These are phyloP conservation scores for Xerocomus nothofagi DNA, from an alignment of 1,284 basidiomycete species.

Conservation along the genomic window DNA sequence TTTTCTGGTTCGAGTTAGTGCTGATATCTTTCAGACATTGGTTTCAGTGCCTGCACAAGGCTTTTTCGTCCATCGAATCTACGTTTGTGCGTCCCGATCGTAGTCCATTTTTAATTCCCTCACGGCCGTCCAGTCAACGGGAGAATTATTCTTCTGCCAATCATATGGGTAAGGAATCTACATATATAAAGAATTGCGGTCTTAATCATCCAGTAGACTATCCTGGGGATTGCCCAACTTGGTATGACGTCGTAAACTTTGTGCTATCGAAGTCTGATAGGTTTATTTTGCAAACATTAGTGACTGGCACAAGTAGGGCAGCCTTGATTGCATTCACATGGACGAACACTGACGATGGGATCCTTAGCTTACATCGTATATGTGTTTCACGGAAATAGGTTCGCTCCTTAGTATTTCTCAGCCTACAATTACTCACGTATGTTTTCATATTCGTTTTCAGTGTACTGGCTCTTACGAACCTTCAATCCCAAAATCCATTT, in stretches of 20 bases:
- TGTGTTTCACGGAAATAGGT: slow-evolving; percentile 5
- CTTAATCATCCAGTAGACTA: slow-evolving; percentile 3
- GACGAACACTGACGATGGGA: neutral
- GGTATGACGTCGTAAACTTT: slow-evolving; percentile 10
- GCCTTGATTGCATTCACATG: neutral
- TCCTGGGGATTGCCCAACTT: neutral
- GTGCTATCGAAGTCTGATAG: neutral
- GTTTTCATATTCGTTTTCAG: neutral
- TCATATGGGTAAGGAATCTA: slow-evolving; percentile 12
- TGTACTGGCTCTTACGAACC: neutral
- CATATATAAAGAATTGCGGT: neutral
- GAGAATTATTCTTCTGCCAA: neutral
- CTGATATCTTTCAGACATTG: slow-evolving; percentile 8
- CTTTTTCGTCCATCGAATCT: slow-evolving; percentile 18
- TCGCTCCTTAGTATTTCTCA: neutral
- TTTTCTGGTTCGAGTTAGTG: neutral
- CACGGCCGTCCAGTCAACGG: slow-evolving; percentile 9
- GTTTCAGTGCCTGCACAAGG: slow-evolving; percentile 11
- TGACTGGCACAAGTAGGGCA: neutral
- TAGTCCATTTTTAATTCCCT: neutral
- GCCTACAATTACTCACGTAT: neutral
- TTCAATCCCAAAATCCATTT: neutral
- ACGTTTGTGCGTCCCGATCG: slow-evolving; percentile 10
- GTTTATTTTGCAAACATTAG: neutral
- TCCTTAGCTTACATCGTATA: neutral